Evolutionary conservation across 495 filamentous ascomycete species (phyloP), one percentile per base, ranked within the genome.

Genomic region (Ascodesmis nigricans): DNA sequence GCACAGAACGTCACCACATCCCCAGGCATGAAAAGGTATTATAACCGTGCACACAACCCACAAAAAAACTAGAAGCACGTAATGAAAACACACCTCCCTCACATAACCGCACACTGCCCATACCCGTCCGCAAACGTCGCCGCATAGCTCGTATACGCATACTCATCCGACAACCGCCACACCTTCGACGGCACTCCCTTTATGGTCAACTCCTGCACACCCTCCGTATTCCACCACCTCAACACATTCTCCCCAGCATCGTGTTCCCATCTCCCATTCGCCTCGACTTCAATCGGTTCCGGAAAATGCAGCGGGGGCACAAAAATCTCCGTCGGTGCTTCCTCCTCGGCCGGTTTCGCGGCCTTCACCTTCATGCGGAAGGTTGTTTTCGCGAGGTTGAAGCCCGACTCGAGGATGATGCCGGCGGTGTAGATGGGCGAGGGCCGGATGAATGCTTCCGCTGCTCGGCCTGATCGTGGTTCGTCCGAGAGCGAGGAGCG

Each of bases 281-380:
- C 81, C 17, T 72, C 65, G 4, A 95, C 68, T 2, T 55, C 56
- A 19, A 71, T 75, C 5, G 63, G 57, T 4, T 66, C 63, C 3
- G 90, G 84, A 52, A 93, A 97, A 57, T 95, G 87, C 52, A 82
- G 92, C 17, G 82, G 78, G 0, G 87, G 87, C 0, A 97, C 59
- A 48, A 78, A 91, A 7, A 93, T 67, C 37, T 79, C 71, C 0
- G 84, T 95, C 1, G 83, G 78, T 6, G 57, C 51, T 0, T 73
- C 67, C 24, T 74, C 58, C 0, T 56, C 47, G 3, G 64, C 61
- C 1, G 61, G 47, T 9, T 55, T 53, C 10, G 59, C 50, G 5
- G 69, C 71, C 5, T 65, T 55, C 16, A 87, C 46, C 7, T 64
- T 61, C 43, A 90, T 58, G 10, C 63, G 69, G 43, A 91, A 91